A percentile compares a stretch with the other conserved stretches of the same genome.
These are phyloP conservation scores for Lolium perenne DNA, from an alignment of 176 grass and related monocot genomes.

Conservation along the genomic window DNA sequence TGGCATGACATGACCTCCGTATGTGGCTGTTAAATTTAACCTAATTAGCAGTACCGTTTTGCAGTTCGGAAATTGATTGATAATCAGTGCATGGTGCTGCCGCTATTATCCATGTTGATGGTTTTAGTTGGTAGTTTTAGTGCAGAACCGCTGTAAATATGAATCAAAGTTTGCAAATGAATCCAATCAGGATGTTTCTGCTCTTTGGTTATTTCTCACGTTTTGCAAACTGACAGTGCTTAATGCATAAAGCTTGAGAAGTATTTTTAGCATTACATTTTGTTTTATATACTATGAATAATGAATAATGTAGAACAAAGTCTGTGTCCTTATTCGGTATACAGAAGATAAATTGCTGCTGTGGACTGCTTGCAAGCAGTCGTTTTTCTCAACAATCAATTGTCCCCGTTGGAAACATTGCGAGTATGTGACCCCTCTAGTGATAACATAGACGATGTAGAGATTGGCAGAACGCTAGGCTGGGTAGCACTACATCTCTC, in stretches of 20 bases:
- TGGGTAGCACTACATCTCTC: conserved; percentile 57
- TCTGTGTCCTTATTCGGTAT: conserved; percentile 24
- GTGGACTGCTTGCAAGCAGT: conserved; percentile 10
- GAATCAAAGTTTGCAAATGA: conserved; percentile 8
- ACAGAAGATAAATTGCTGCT: conserved; percentile 26
- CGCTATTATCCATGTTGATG: conserved; percentile 30
- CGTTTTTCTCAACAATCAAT: background rate
- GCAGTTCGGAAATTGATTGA: conserved; percentile 44
- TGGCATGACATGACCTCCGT: conserved; percentile 44
- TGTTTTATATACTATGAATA: conserved; percentile 9
- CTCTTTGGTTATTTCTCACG: background rate
- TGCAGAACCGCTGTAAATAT: conserved; percentile 48
- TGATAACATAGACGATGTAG: background rate
- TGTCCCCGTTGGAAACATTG: background rate
- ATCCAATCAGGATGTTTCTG: conserved; percentile 26
- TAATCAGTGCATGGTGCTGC: conserved; percentile 11
- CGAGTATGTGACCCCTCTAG: background rate
- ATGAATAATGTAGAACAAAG: background rate
- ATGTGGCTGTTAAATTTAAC: conserved; percentile 43
- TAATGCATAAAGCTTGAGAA: background rate
- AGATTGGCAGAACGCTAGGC: background rate
- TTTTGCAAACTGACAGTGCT: background rate
- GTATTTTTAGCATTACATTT: background rate
- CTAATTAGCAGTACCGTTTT: conserved; percentile 52
- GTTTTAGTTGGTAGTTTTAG: conserved; percentile 19